These are phyloP conservation scores for Maudiozyma serrabonitensis DNA, from an alignment of 805 yeast genomes.

Conservation along the genomic window DNA sequence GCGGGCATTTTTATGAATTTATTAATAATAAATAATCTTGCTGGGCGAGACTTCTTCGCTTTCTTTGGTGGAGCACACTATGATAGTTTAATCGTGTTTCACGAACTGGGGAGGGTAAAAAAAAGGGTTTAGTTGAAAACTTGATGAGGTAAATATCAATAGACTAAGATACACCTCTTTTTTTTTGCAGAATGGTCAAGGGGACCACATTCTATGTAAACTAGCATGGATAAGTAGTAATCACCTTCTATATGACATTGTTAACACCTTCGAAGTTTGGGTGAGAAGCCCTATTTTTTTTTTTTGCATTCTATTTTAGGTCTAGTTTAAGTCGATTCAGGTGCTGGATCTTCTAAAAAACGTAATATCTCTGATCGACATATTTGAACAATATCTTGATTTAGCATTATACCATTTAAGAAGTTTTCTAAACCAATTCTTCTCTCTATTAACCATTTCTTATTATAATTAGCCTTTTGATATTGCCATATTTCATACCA, in stretches of 20 bases:
- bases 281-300: too few relatives aligned
- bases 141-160: too few relatives aligned
- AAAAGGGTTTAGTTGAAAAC: too few relatives aligned
- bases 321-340: background rate
- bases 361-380: constrained; percentile 4
- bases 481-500: constrained; percentile 29
- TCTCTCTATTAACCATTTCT: constrained; percentile 43
- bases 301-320: too few relatives aligned
- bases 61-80: background rate
- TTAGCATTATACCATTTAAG: constrained; percentile 42
- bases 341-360: constrained; percentile 1
- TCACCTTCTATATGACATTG: too few relatives aligned
- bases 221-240: too few relatives aligned
- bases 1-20: background rate
- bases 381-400: constrained; percentile 31
- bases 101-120: too few relatives aligned
- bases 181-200: too few relatives aligned
- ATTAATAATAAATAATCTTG: background rate
- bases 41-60: background rate
- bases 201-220: too few relatives aligned
- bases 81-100: too few relatives aligned
- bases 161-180: too few relatives aligned
- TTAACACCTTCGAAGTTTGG: too few relatives aligned
- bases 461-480: constrained; percentile 29
- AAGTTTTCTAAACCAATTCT: constrained; percentile 53